Evolutionary conservation across 768 basidiomycete species (phyloP).

Genomic region (Lactarius evosmus): DNA sequence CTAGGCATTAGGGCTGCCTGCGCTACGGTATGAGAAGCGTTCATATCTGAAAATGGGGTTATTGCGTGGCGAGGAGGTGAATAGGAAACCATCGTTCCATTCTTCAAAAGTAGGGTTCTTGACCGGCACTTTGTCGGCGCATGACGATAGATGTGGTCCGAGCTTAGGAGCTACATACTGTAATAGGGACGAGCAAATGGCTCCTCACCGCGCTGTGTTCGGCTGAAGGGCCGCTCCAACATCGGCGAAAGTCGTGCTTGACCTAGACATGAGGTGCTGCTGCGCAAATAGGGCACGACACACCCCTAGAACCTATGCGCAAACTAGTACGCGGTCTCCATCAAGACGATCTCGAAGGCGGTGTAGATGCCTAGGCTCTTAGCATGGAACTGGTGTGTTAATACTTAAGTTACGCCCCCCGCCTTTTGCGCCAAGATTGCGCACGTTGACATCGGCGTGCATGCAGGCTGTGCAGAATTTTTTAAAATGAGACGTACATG

Average conservation of each 20-base stretch:
- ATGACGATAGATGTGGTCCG: background rate
- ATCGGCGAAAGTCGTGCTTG: background rate
- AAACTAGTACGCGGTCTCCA: background rate
- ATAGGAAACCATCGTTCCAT: background rate
- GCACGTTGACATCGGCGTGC: background rate
- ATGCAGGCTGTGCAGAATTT: background rate
- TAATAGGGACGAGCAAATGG: background rate
- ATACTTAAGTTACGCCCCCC: background rate
- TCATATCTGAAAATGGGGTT: background rate
- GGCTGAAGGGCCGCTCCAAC: background rate
- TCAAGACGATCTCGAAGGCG: background rate
- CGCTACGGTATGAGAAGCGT: background rate
- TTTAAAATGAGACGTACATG: background rate
- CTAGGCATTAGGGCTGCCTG: background rate
- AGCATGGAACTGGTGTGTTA: background rate
- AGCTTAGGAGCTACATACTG: background rate
- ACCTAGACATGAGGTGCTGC: background rate
- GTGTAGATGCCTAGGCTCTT: background rate
- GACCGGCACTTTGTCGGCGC: background rate
- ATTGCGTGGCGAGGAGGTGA: background rate
- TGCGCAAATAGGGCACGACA: background rate
- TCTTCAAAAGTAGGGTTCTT: background rate
- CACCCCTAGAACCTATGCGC: background rate
- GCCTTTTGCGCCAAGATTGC: background rate
- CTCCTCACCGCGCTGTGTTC: background rate